Conservation (phyloP, 2,329 filamentous ascomycete species). For the Paracorniculantispora psalliotae region DNA sequence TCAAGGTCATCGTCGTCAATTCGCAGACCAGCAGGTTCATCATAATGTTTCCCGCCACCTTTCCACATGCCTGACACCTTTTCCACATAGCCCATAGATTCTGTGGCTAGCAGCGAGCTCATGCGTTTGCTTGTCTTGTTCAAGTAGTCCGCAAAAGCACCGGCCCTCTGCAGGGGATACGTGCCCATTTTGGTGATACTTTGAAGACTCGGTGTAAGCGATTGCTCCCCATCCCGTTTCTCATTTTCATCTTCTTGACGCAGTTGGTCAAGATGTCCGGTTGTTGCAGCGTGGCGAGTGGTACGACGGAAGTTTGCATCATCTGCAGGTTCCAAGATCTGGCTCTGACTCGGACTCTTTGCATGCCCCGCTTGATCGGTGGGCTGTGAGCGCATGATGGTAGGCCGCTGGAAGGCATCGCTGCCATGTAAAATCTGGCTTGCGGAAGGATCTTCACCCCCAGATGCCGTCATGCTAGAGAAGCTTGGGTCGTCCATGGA, state of each 20-base stretch:
- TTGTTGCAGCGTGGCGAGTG: conserved; percentile 11
- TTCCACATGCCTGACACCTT: conserved; percentile 98
- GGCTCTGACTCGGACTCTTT: conserved; percentile 17
- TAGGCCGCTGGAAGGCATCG: conserved; percentile 80
- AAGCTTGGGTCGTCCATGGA: conserved; percentile 68
- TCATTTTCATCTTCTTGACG: conserved; percentile 1
- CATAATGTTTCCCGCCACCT: conserved; percentile 84
- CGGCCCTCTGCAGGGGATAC: conserved; percentile 79
- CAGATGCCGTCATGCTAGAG: conserved; percentile 64
- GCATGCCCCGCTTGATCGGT: conserved; percentile 48
- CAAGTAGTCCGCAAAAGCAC: conserved; percentile 76
- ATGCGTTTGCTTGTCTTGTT: conserved; percentile 74
- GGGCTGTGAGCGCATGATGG: conserved; percentile 44
- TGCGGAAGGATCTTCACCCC: conserved; percentile 73
- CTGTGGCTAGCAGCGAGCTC: conserved; percentile 75
- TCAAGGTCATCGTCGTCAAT: conserved; percentile 52
- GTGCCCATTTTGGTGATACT: conserved; percentile 57
- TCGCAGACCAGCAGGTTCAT: conserved; percentile 50
- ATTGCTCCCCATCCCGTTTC: conserved; percentile 1
- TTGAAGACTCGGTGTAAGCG: conserved; percentile 41
- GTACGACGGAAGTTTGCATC: not conserved
- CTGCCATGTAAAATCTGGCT: conserved; percentile 87
- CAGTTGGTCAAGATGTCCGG: conserved; percentile 8
- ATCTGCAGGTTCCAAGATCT: conserved; percentile 3
- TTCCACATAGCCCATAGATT: conserved; percentile 93